Conservation (phyloP, 2,329 filamentous ascomycete genomes). For the Alternaria incomplexa region DNA sequence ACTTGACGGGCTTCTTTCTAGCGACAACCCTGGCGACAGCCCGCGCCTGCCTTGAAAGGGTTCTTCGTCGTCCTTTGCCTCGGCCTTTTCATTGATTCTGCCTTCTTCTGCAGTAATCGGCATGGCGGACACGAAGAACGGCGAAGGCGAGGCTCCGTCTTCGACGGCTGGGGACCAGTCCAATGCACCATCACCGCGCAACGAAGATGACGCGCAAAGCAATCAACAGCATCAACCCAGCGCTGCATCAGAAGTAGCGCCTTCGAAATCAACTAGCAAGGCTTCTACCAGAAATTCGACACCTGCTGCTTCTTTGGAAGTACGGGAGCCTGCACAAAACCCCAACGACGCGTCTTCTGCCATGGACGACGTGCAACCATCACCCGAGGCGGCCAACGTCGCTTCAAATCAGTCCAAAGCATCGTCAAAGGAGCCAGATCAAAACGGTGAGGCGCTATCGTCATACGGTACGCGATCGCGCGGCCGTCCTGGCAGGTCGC, state of each 20-base stretch:
- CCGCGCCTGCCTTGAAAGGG: conserved; percentile 26
- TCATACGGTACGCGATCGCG: conserved; percentile 90
- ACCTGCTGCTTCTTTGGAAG: conserved; percentile 36
- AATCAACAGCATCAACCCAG: conserved; percentile 22
- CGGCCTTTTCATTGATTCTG: conserved; percentile 23
- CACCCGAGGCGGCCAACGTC: conserved; percentile 35
- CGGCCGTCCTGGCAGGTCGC: conserved; percentile 78
- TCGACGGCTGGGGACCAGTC: conserved; percentile 39
- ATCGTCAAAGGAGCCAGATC: conserved; percentile 42
- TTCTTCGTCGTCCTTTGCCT: conserved; percentile 26
- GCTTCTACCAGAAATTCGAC: conserved; percentile 44
- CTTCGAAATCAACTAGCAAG: conserved; percentile 43
- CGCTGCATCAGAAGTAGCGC: conserved; percentile 34
- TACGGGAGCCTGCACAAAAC: conserved; percentile 28
- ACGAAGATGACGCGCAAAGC: conserved; percentile 37
- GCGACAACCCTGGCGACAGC: conserved; percentile 35
- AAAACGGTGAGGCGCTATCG: conserved; percentile 59
- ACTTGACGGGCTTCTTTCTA: conserved; percentile 34
- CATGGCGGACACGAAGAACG: conserved; percentile 47
- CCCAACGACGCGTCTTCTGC: conserved; percentile 35
- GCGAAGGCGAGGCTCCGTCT: conserved; percentile 43
- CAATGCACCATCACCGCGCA: conserved; percentile 36
- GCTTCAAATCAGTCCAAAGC: conserved; percentile 39
- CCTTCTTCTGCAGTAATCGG: conserved; percentile 28
- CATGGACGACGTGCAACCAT: conserved; percentile 35